Evolutionary conservation across 768 basidiomycete species (phyloP).

Genomic region (Cantharellus anzutake): DNA sequence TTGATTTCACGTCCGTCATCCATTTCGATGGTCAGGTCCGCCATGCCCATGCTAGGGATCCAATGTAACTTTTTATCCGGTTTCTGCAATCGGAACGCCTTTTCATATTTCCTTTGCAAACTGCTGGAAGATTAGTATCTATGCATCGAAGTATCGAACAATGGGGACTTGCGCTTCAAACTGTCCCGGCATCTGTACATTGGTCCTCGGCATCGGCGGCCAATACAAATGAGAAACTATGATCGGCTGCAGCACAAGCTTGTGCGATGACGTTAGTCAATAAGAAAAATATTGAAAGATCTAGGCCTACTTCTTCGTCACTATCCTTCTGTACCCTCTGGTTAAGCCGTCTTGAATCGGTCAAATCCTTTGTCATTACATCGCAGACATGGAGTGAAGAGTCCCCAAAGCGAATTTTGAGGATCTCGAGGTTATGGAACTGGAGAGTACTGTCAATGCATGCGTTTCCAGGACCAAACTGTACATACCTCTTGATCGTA

Average conservation of each 20-base stretch:
- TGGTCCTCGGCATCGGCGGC: constrained; percentile 61
- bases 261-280: not conserved
- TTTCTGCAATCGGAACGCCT: constrained; percentile 65
- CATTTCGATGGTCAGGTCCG: constrained; percentile 62
- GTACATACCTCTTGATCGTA: constrained; percentile 42
- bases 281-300: not conserved
- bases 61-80: constrained; percentile 84
- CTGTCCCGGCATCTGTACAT: constrained; percentile 55
- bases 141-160: not conserved
- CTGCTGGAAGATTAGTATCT: constrained; percentile 19
- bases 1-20: constrained; percentile 52
- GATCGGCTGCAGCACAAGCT: constrained; percentile 68
- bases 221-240: constrained; percentile 92
- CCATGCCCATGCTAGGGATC: constrained; percentile 76
- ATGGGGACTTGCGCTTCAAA: constrained; percentile 41
- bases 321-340: constrained; percentile 50
- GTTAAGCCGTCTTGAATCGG: constrained; percentile 80
- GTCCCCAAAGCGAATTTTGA: constrained; percentile 94
- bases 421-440: constrained; percentile 82
- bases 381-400: constrained; percentile 85
- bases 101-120: constrained; percentile 55
- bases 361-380: constrained; percentile 95
- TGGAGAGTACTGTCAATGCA: constrained; percentile 16
- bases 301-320: no score
- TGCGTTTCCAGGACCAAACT: not conserved